Evolutionary conservation across 305 asterid species (phyloP), one percentile per base, ranked within the genome.

Genomic region (Fraxinus platypoda): DNA sequence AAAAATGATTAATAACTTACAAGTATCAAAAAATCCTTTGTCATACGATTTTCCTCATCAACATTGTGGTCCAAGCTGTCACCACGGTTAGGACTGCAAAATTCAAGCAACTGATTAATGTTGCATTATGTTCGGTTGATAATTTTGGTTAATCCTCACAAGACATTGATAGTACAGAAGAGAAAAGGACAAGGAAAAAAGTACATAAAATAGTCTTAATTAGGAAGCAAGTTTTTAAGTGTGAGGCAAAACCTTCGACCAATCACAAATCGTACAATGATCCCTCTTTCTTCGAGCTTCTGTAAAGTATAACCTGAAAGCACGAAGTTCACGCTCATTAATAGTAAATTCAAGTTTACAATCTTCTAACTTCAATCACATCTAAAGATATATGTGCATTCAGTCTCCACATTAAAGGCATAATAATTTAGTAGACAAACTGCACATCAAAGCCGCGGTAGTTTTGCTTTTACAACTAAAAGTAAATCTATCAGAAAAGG

Each of bases 41-140:
- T 94, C 33, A 31, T 78, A 15, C 30, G 88, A 85, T 88, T 93
- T 90, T 96, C 99, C 86, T 87, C 91, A 75, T 94, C 96, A 86
- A 94, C 91, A 83, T 84, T 87, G 84, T 94, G 98, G 91, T 96
- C 99, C 97, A 96, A 90, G 95, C 95, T 94, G 87, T 96, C 98
- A 83, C 99, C 99, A 46, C 95, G 93, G 68, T 94, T 96, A 85
- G 98, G 92, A 89, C 99, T 96, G 94, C 87, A 87, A 90, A 77
- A 74, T 80, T 43, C 79, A 84, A 85, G 81, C 73, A 75, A 73
- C 49, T 59, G 80, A 79, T 74, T 73, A 49, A 78, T 64, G 85
- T 75, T 41, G 62, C 68, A 17, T 74, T 23, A 76, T 73, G 78
- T 77, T 79, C 43, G 79, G 74, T 62, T 77, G 74, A 81, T 79